Conservation (phyloP, 371 early-diverging fungal genomes). For the Lichtheimia ornata region DNA sequence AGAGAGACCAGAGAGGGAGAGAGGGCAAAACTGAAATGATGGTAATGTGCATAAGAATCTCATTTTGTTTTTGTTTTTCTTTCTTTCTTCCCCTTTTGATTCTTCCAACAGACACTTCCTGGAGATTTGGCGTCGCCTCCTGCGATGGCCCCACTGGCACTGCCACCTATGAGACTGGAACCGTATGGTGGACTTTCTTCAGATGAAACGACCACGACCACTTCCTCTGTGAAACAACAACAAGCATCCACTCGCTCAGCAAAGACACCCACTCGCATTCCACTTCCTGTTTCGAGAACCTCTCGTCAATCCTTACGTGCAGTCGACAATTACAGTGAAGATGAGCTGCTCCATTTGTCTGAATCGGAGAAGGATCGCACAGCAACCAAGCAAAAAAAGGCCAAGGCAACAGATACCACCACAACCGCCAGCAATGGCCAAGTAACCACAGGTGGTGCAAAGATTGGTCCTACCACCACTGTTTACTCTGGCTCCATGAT, state of each 20-base stretch:
- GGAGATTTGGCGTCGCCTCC: constrained; percentile 41
- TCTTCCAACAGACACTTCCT: constrained; percentile 37
- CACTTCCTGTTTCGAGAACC: constrained; percentile 23
- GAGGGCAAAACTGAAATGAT: constrained; percentile 26
- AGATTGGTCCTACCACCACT: constrained; percentile 24
- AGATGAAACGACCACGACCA: constrained; percentile 2
- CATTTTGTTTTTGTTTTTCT: constrained; percentile 10
- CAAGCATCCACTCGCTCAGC: constrained; percentile 18
- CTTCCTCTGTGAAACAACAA: background rate
- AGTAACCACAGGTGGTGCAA: constrained; percentile 12
- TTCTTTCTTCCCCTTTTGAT: background rate
- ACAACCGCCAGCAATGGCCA: too few species aligned
- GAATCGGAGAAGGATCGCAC: constrained; percentile 17
- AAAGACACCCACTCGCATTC: constrained; percentile 35
- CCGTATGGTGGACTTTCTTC: constrained; percentile 30
- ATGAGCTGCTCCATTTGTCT: constrained; percentile 14
- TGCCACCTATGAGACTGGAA: constrained; percentile 55
- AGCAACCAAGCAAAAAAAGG: constrained; percentile 4
- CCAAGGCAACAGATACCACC: background rate
- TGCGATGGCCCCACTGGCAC: constrained; percentile 32
- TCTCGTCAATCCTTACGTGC: constrained; percentile 15
- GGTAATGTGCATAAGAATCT: constrained; percentile 17
- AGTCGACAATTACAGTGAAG: constrained; percentile 19
- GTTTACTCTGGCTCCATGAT: constrained; percentile 24
- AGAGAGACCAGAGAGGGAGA: constrained; percentile 2